Base-by-base conservation (phyloP, 805 yeast species). In the Lipomyces yamanashiensis region DNA sequence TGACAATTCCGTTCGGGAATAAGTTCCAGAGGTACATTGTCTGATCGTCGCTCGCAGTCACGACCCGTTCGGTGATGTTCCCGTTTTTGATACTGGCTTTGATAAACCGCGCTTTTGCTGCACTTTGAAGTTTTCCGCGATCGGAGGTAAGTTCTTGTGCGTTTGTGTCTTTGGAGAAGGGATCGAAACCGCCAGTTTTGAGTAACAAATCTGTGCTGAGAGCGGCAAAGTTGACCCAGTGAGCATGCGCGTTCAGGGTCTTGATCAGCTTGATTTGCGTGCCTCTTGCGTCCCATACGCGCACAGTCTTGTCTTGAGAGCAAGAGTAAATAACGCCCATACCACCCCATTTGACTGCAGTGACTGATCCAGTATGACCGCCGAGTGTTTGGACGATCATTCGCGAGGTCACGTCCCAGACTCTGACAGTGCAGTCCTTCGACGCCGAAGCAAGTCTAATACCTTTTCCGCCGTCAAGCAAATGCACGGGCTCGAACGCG, bases 1-100 rank as follows among this genome's bases (percentile, higher is more conserved):
- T 54, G 17, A 37, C 54, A 2, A 21, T 10, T 34, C 67, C 67
- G 19, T 37, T 48, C 5, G 67, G 67, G 55, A 86, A 76, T 19
- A 98, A 98, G 71, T 92, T 96, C 99, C 99, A 95, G 65, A 95
- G 77, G 71, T 88, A 95, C 98, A 95, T 95, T 33, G 99, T 95
- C 77, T 93, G 93, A 77, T 95, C 99, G 74, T 95, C 99, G 74
- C 92, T 85, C 12, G 98, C 98, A 15, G 98, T 91, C 2, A 92
- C 97, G 75, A 95, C 83, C 68, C 96, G 80, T 75, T 93, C 99
- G 37, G 79, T 77, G 17, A 78, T 70, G 21, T 75, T 74, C 6
- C 90, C 90, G 17, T 82, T 81, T n/a, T 82, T 71, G 59, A 81
- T 80, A 17, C 90, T 87, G 44, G 85, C 86, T 71, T 85, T 85